A percentile compares a stretch with the other conserved stretches of the same genome.
These are phyloP conservation scores for Zopfia rhizophila DNA, from an alignment of 2,329 filamentous ascomycete genomes.

Conservation along the genomic window DNA sequence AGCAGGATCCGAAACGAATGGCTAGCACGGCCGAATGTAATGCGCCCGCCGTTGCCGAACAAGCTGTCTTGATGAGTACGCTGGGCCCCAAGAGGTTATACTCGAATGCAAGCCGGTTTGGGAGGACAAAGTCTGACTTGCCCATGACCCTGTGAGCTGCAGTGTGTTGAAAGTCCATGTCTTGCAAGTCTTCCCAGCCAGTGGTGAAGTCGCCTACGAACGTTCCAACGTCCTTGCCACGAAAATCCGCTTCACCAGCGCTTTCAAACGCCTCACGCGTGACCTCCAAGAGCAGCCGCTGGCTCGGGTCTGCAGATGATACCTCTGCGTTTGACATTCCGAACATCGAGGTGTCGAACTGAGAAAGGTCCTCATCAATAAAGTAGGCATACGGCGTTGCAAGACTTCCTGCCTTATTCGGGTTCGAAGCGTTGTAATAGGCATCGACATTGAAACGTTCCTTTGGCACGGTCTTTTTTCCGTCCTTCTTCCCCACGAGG, in stretches of 20 bases:
- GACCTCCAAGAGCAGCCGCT: slow-evolving; percentile 45
- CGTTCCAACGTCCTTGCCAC: slow-evolving; percentile 41
- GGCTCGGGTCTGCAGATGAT: slow-evolving; percentile 43
- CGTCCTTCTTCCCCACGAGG: slow-evolving; percentile 36
- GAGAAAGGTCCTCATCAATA: slow-evolving; percentile 31
- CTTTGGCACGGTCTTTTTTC: slow-evolving; percentile 14
- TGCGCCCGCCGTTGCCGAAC: slow-evolving; percentile 43
- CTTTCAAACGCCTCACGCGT: slow-evolving; percentile 50
- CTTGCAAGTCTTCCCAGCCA: slow-evolving; percentile 26
- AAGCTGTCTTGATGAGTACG: slow-evolving; percentile 49
- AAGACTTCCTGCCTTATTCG: slow-evolving; percentile 23
- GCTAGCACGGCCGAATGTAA: slow-evolving; percentile 31
- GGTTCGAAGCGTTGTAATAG: slow-evolving; percentile 20
- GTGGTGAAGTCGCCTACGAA: slow-evolving; percentile 44
- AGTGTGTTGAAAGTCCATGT: slow-evolving; percentile 5
- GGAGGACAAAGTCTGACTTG: slow-evolving; percentile 26
- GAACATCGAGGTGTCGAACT: slow-evolving; percentile 46
- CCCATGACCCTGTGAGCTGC: slow-evolving; percentile 22
- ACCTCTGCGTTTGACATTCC: slow-evolving; percentile 40
- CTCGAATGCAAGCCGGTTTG: slow-evolving; percentile 41
- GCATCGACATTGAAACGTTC: slow-evolving; percentile 18
- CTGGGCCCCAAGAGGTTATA: slow-evolving; percentile 33
- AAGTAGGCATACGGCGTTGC: slow-evolving; percentile 32
- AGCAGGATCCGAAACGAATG: slow-evolving; percentile 17
- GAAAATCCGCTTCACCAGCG: slow-evolving; percentile 33